These are phyloP conservation scores for Tilletia indica DNA, from an alignment of 1,284 basidiomycete species.

Conservation along the genomic window DNA sequence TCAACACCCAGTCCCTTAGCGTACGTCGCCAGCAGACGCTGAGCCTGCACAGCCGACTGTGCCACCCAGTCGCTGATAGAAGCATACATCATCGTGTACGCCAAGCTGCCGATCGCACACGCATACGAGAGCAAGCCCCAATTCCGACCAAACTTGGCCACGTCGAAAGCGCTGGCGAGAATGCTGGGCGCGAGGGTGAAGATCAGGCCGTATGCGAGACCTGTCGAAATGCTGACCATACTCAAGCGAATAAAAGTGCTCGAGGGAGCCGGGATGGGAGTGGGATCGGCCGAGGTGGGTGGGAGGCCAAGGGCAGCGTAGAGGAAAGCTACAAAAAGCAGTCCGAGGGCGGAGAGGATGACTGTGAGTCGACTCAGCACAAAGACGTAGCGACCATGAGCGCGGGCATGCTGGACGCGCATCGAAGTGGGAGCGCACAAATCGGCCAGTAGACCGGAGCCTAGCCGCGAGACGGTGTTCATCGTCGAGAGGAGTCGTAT, in stretches of 20 bases:
- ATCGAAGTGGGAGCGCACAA: constrained; percentile 1
- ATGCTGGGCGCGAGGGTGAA: constrained; percentile 28
- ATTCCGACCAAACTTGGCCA: constrained; percentile 27
- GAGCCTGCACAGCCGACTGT: constrained; percentile 15
- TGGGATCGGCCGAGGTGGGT: not conserved
- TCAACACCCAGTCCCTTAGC: not conserved
- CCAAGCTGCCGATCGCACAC: constrained; percentile 24
- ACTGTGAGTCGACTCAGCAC: constrained; percentile 24
- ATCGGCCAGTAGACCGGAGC: constrained; percentile 28
- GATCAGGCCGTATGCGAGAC: constrained; percentile 25
- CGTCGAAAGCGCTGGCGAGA: constrained; percentile 22
- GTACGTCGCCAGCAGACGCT: not conserved
- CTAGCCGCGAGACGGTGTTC: constrained; percentile 27
- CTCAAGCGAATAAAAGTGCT: constrained; percentile 12
- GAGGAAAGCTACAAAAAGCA: constrained; percentile 21
- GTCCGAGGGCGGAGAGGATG: constrained; percentile 21
- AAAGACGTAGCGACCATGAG: not conserved
- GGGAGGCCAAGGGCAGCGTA: constrained; percentile 20
- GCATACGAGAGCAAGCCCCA: constrained; percentile 28
- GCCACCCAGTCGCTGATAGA: constrained; percentile 23
- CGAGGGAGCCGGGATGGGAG: constrained; percentile 7
- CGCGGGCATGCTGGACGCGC: not conserved
- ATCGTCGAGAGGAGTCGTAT: constrained; percentile 22
- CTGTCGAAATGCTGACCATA: constrained; percentile 20
- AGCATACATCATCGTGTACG: constrained; percentile 30